Conservation (phyloP, 2,329 filamentous ascomycete genomes). For the Colletotrichum phormii region DNA sequence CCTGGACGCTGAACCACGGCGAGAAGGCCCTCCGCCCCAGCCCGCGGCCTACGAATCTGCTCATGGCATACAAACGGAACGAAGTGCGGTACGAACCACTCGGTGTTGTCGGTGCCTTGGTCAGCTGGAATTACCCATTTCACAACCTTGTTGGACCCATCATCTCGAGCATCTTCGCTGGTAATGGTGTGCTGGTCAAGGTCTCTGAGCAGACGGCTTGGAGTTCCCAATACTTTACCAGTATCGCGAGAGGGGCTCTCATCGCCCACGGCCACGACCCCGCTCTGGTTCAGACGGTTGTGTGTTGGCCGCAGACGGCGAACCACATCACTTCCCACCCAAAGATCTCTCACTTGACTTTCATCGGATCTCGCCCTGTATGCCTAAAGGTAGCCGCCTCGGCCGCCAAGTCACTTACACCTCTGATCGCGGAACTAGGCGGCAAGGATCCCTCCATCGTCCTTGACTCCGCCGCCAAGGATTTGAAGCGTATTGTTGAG, state of each 20-base stretch:
- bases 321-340: constrained; percentile 86
- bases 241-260: constrained; percentile 83
- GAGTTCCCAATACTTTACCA: constrained; percentile 86
- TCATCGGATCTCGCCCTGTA: constrained; percentile 90
- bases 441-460: constrained; percentile 95
- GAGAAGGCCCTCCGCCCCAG: constrained; percentile 81
- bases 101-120: constrained; percentile 90
- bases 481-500: constrained; percentile 80
- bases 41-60: constrained; percentile 83
- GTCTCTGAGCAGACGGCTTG: constrained; percentile 96
- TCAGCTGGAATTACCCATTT: constrained; percentile 98
- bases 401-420: constrained; percentile 87
- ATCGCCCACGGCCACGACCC: constrained; percentile 85
- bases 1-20: constrained; percentile 93
- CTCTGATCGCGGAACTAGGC: constrained; percentile 90
- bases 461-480: constrained; percentile 77
- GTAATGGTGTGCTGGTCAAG: constrained; percentile 93
- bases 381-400: constrained; percentile 89
- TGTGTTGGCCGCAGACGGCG: constrained; percentile 89
- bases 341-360: constrained; percentile 88
- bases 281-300: constrained; percentile 83
- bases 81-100: constrained; percentile 91
- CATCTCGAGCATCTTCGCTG: constrained; percentile 90
- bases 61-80: constrained; percentile 97
- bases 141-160: constrained; percentile 94